Evolutionary conservation across 371 early-diverging fungal species (phyloP).

Genomic region (Actinomucor elegans): DNA sequence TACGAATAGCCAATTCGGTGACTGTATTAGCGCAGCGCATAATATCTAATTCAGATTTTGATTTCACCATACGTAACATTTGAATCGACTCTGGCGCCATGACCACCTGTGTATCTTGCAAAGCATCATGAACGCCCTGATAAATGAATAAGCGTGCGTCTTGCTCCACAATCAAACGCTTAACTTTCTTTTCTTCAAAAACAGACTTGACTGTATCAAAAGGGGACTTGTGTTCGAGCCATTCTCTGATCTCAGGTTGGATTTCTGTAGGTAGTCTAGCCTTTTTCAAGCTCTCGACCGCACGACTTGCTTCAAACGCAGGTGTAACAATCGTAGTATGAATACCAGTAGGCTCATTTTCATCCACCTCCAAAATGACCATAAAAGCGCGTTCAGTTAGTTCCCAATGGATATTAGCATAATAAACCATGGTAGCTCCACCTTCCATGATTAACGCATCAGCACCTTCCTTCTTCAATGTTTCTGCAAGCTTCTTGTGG

Average conservation of each 20-base stretch:
- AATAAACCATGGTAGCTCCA: slow-evolving; percentile 53
- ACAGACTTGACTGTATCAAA: slow-evolving; percentile 39
- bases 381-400: slow-evolving; percentile 57
- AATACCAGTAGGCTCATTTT: slow-evolving; percentile 30
- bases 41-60: slow-evolving; percentile 51
- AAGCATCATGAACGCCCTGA: slow-evolving; percentile 31
- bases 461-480: slow-evolving; percentile 31
- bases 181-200: slow-evolving; percentile 11
- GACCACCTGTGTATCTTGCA: slow-evolving; percentile 16
- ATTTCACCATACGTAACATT: slow-evolving; percentile 51
- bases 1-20: slow-evolving; percentile 50
- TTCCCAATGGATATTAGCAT: slow-evolving; percentile 54
- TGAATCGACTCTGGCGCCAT: slow-evolving; percentile 48
- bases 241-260: slow-evolving; percentile 23
- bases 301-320: slow-evolving; percentile 58
- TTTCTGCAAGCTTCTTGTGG: slow-evolving; percentile 38
- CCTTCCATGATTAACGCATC: slow-evolving; percentile 54
- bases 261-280: slow-evolving; percentile 33
- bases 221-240: slow-evolving; percentile 55
- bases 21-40: slow-evolving; percentile 53
- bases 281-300: slow-evolving; percentile 23
- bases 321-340: slow-evolving; percentile 50
- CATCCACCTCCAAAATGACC: slow-evolving; percentile 33
- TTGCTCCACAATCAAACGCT: slow-evolving; percentile 43
- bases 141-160: slow-evolving; percentile 51